A percentile compares a stretch with the other conserved stretches of the same genome.
Evolutionary conservation across 306 rosid species (phyloP).

Genomic region (Prunus dulcis): DNA sequence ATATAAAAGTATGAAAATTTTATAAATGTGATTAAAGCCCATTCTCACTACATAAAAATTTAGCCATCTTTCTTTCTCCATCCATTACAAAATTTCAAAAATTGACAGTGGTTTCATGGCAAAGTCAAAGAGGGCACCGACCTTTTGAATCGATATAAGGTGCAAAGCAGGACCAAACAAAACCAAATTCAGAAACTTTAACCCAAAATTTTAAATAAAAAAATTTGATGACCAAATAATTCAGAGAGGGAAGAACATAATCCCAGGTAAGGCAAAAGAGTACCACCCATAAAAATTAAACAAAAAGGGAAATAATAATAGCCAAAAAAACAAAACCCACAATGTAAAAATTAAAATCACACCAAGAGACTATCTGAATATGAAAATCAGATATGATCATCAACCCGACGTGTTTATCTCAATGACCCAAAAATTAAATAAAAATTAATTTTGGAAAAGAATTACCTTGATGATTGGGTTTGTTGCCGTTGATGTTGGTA

Average conservation of each 20-base stretch:
- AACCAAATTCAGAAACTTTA: not conserved
- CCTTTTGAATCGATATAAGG: not conserved
- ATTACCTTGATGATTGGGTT: constrained; percentile 32
- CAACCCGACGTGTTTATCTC: not conserved
- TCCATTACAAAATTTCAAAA: not conserved
- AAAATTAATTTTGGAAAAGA: not conserved
- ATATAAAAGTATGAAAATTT: not conserved
- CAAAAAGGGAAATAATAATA: not conserved
- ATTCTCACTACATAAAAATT: not conserved
- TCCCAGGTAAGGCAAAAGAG: not conserved
- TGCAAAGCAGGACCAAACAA: not conserved
- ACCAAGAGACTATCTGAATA: not conserved
- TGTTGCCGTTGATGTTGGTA: constrained; percentile 17
- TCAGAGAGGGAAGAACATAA: not conserved
- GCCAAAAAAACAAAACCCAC: not conserved
- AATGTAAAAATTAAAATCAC: constrained; percentile 8
- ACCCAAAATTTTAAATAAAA: not conserved
- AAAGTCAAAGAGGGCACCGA: not conserved
- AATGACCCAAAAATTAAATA: constrained; percentile 4
- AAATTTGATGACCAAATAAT: not conserved
- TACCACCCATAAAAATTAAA: constrained; percentile 16
- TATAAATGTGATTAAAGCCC: not conserved
- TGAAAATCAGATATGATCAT: constrained; percentile 1
- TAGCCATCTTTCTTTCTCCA: not conserved
- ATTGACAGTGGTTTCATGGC: not conserved